Evolutionary conservation across 2,329 filamentous ascomycete species (phyloP).

Genomic region (Parastagonospora avenae): DNA sequence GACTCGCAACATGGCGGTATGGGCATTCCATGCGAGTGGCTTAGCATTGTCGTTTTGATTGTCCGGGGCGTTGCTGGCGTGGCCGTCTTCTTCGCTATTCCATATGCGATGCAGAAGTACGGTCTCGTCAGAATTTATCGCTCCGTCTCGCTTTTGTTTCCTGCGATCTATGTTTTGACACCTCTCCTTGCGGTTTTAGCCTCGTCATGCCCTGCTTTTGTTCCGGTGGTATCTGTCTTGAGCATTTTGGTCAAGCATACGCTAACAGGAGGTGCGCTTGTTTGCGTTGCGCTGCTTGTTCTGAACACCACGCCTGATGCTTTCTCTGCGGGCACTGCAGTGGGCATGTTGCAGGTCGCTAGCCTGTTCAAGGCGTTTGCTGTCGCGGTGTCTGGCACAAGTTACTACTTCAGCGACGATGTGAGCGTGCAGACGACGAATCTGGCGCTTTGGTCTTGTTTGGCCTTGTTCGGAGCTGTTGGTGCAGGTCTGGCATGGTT

Average conservation of each 20-base stretch:
- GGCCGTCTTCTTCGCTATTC: constrained; percentile 46
- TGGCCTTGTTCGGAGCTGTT: constrained; percentile 47
- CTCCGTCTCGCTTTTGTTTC: constrained; percentile 47
- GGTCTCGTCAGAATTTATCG: constrained; percentile 53
- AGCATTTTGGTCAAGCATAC: constrained; percentile 52
- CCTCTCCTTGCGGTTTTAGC: constrained; percentile 47
- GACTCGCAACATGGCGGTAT: constrained; percentile 52
- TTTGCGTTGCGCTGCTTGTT: constrained; percentile 53
- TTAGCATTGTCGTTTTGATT: constrained; percentile 50
- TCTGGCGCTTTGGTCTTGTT: constrained; percentile 51
- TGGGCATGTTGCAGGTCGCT: constrained; percentile 55
- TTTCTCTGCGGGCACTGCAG: constrained; percentile 53
- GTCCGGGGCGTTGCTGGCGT: constrained; percentile 50
- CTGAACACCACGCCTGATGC: constrained; percentile 56
- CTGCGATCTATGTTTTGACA: constrained; percentile 47
- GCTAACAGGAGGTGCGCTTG: constrained; percentile 49
- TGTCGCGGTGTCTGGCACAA: constrained; percentile 52
- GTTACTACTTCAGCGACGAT: constrained; percentile 53
- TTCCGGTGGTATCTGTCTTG: constrained; percentile 45
- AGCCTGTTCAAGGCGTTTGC: constrained; percentile 55
- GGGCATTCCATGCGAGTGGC: constrained; percentile 53
- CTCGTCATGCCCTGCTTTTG: constrained; percentile 41
- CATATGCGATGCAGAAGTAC: constrained; percentile 43
- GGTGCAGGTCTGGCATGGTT: constrained; percentile 54
- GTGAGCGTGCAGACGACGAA: constrained; percentile 52